Evolutionary conservation across 2,329 filamentous ascomycete genomes (phyloP).

Genomic region (Fusarium cicatricum): DNA sequence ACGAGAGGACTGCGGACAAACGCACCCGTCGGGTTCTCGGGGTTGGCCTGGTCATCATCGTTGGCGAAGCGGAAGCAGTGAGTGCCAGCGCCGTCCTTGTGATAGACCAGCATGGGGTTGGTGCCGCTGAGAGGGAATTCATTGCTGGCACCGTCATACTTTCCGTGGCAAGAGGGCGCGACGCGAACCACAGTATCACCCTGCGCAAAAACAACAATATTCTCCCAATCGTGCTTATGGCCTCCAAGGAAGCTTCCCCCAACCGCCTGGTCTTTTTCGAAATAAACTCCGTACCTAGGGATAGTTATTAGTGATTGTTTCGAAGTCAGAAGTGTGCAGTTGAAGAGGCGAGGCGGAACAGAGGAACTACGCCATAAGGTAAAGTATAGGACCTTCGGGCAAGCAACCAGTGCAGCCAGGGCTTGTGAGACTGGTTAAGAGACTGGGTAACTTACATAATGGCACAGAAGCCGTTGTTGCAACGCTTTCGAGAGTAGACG

Average conservation of each 20-base stretch:
- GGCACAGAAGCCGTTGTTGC: conserved; percentile 47
- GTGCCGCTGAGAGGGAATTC: conserved; percentile 31
- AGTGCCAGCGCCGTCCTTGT: conserved; percentile 42
- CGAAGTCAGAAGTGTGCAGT: too few species aligned
- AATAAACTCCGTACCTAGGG: conserved; percentile 48
- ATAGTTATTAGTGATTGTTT: neutral
- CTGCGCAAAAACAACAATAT: conserved; percentile 46
- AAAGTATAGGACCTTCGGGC: too few species aligned
- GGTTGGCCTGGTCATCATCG: conserved; percentile 33
- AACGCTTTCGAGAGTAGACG: conserved; percentile 44
- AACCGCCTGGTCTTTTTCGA: conserved; percentile 54
- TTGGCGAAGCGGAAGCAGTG: conserved; percentile 46
- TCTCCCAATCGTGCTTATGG: conserved; percentile 55
- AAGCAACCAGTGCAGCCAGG: too few species aligned
- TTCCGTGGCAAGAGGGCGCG: conserved; percentile 42
- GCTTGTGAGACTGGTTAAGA: neutral
- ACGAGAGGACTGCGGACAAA: conserved; percentile 41
- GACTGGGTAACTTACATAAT: conserved; percentile 32
- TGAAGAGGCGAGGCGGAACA: too few species aligned
- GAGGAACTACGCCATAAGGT: too few species aligned
- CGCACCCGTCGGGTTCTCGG: conserved; percentile 39
- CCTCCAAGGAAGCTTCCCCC: conserved; percentile 44
- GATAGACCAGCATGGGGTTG: conserved; percentile 40
- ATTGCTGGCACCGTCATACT: conserved; percentile 37
- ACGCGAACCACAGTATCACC: conserved; percentile 39